phyloP scores from a whole-genome alignment of 2,329 filamentous ascomycete genomes.

The Aspergillus sojae region DNA sequence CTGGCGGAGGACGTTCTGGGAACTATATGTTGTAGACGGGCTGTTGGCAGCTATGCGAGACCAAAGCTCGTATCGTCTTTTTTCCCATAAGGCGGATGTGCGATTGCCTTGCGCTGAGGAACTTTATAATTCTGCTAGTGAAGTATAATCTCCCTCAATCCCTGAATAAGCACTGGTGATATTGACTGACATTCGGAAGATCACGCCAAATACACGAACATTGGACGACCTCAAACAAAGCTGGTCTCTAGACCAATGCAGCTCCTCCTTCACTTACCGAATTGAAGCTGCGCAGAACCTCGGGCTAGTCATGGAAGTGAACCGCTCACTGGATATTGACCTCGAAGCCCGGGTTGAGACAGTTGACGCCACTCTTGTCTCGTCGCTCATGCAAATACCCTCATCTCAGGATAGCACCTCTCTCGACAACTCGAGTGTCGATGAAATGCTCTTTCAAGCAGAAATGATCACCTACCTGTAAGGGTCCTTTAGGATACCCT shows the following conservation, averaged over 20 bases:
- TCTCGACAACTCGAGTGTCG: constrained; percentile 67
- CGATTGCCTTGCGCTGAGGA: constrained; percentile 75
- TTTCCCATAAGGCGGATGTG: constrained; percentile 60
- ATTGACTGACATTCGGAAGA: constrained; percentile 41
- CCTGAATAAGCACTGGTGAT: background rate
- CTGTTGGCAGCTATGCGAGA: constrained; percentile 70
- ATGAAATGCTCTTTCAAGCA: constrained; percentile 55
- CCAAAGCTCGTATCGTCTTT: constrained; percentile 19
- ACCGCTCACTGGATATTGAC: constrained; percentile 23
- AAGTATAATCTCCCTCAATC: constrained; percentile 12
- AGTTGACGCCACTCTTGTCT: constrained; percentile 55
- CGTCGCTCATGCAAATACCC: constrained; percentile 73
- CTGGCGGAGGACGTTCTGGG: constrained; percentile 87
- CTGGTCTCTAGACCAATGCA: constrained; percentile 66
- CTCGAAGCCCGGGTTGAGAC: constrained; percentile 44
- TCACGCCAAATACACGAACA: constrained; percentile 57
- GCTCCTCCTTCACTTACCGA: constrained; percentile 77
- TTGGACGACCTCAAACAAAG: constrained; percentile 57
- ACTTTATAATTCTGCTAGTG: constrained; percentile 42
- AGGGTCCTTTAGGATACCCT: background rate
- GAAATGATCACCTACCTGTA: constrained; percentile 35
- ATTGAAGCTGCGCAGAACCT: constrained; percentile 75
- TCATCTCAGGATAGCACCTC: constrained; percentile 62
- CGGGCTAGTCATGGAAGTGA: constrained; percentile 63
- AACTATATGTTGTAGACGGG: constrained; percentile 71